phyloP scores from a whole-genome alignment of 139 green algal genomes.

The Coccomyxa sp. region DNA sequence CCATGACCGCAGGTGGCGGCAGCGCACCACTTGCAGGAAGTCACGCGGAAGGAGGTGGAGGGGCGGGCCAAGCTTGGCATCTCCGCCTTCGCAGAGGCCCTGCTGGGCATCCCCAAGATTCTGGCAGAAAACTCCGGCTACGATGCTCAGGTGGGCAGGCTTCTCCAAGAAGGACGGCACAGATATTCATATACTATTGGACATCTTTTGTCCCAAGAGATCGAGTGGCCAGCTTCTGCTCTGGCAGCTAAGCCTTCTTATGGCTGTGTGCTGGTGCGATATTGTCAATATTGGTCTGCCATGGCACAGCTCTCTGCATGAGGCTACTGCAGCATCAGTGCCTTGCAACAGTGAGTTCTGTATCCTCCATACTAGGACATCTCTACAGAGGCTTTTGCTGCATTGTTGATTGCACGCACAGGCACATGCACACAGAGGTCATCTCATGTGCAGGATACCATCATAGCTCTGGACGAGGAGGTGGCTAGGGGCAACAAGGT shows the following conservation, averaged over 20 bases:
- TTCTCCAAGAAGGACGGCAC: neutral
- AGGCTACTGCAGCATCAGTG: too few species aligned
- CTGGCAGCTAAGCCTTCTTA: too few species aligned
- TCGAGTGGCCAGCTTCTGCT: too few species aligned
- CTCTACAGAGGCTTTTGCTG: too few species aligned
- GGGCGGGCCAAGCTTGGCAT: slow-evolving; percentile 91
- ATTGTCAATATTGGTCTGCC: too few species aligned
- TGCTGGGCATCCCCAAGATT: slow-evolving; percentile 93
- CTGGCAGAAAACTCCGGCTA: slow-evolving; percentile 94
- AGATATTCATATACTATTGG: neutral
- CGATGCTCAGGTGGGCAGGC: slow-evolving; percentile 69
- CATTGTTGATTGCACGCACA: too few species aligned
- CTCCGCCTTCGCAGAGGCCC: slow-evolving; percentile 93
- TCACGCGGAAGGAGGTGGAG: slow-evolving; percentile 37
- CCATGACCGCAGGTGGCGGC: slow-evolving; percentile 45
- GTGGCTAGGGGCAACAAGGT: slow-evolving; percentile 73
- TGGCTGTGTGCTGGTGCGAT: too few species aligned
- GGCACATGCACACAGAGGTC: too few species aligned
- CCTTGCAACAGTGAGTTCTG: too few species aligned
- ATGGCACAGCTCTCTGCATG: too few species aligned
- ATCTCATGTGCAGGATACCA: slow-evolving; percentile 63
- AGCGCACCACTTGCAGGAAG: slow-evolving; percentile 69
- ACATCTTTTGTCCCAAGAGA: too few species aligned
- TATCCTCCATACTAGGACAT: too few species aligned
- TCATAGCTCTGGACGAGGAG: slow-evolving; percentile 86